Evolutionary conservation across 768 basidiomycete genomes (phyloP).

Genomic region (Lanmaoa rubissima): DNA sequence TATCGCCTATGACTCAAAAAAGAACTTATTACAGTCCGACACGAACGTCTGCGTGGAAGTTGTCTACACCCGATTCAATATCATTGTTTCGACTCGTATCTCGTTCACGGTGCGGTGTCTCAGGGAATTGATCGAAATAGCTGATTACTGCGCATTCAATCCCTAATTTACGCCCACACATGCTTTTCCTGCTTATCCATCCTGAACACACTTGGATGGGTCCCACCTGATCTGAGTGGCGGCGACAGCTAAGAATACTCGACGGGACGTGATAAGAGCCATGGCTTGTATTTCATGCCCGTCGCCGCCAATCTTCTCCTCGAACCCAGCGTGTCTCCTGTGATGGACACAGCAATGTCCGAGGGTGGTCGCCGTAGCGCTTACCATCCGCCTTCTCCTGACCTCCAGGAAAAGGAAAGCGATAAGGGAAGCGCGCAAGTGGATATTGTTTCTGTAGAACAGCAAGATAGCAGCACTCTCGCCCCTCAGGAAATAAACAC

Average conservation of each 20-base stretch:
- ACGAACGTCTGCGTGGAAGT: background rate
- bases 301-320: background rate
- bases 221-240: background rate
- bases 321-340: background rate
- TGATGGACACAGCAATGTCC: slow-evolving; percentile 1
- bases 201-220: background rate
- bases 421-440: background rate
- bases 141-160: background rate
- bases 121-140: background rate
- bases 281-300: background rate
- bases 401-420: slow-evolving; percentile 2
- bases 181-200: background rate
- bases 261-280: background rate
- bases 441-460: slow-evolving; percentile 5
- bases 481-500: background rate
- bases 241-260: background rate
- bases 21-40: background rate
- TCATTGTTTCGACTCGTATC: background rate
- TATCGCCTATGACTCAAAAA: background rate
- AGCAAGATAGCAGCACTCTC: background rate
- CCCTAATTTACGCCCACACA: background rate
- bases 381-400: background rate
- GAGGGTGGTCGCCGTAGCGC: background rate
- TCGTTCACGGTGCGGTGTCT: background rate
- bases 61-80: background rate